Conservation (phyloP, 345 rosid species). For the Streptanthus diversifolius region DNA sequence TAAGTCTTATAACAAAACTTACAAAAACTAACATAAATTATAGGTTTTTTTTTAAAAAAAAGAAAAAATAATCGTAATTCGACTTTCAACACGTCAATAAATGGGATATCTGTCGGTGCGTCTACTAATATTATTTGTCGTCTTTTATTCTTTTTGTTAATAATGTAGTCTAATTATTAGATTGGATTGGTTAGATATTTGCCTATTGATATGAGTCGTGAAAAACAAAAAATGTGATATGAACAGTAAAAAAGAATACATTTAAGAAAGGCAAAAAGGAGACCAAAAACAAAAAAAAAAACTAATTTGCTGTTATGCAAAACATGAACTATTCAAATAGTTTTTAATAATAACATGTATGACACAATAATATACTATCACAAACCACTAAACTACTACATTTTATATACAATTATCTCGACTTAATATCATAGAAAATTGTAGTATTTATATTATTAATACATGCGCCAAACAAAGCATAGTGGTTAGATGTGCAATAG, state of each 20-base stretch:
- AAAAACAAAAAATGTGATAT: background rate
- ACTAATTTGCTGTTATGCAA: background rate
- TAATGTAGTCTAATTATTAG: slow-evolving; percentile 9
- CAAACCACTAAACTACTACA: background rate
- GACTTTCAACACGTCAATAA: background rate
- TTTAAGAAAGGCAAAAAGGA: background rate
- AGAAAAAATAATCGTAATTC: background rate
- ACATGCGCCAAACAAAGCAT: background rate
- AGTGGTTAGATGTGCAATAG: background rate
- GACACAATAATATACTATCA: background rate
- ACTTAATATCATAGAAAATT: background rate
- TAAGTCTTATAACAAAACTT: background rate
- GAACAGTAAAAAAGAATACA: background rate
- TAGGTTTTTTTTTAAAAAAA: background rate
- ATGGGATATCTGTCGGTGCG: slow-evolving; percentile 22
- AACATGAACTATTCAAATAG: background rate
- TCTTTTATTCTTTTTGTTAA: slow-evolving; percentile 1
- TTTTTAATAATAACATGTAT: background rate
- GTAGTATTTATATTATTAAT: background rate
- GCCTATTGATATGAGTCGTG: background rate
- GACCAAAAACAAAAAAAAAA: background rate
- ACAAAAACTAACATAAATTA: background rate
- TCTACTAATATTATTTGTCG: background rate
- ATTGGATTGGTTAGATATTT: background rate
- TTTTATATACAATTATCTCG: background rate